These are phyloP conservation scores for Ophiostoma pallidulum DNA, from an alignment of 2,329 filamentous ascomycete species.

Conservation along the genomic window DNA sequence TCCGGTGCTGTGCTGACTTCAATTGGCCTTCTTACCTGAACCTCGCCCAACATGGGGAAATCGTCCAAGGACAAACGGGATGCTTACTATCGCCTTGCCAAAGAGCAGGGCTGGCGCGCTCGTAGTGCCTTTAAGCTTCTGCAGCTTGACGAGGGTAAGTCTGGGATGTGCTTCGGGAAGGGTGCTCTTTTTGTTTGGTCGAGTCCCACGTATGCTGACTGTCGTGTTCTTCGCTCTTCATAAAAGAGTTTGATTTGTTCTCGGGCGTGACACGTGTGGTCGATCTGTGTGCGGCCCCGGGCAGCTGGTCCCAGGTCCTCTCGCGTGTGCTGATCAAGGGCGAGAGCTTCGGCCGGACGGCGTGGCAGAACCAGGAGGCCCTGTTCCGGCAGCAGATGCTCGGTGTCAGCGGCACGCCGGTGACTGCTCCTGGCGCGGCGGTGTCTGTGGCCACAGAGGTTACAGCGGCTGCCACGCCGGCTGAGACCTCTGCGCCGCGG, in stretches of 20 bases:
- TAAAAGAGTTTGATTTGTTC: slow-evolving; percentile 83
- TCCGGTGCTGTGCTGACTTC: background rate
- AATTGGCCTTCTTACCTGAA: background rate
- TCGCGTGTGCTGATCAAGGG: slow-evolving; percentile 89
- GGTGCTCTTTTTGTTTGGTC: background rate
- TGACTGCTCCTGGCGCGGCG: background rate
- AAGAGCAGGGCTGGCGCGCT: slow-evolving; percentile 97
- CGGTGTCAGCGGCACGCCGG: slow-evolving; percentile 27
- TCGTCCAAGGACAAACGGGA: slow-evolving; percentile 98
- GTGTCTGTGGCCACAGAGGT: background rate
- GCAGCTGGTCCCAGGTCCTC: slow-evolving; percentile 94
- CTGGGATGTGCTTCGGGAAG: no score
- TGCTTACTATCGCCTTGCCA: slow-evolving; percentile 93
- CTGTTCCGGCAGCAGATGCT: slow-evolving; percentile 54
- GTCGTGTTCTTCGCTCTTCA: background rate
- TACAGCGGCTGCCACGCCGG: background rate
- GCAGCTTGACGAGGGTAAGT: slow-evolving; percentile 71
- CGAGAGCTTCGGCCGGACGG: slow-evolving; percentile 75
- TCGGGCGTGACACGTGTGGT: slow-evolving; percentile 84
- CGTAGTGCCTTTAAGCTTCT: slow-evolving; percentile 94
- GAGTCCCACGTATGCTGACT: background rate
- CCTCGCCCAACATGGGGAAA: slow-evolving; percentile 77
- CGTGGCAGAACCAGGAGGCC: slow-evolving; percentile 79
- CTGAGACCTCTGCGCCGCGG: slow-evolving; percentile 3
- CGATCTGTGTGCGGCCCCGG: slow-evolving; percentile 89